Evolutionary conservation across 1,139 yeast genomes (phyloP).

Genomic region (Diutina scorzettiae): DNA sequence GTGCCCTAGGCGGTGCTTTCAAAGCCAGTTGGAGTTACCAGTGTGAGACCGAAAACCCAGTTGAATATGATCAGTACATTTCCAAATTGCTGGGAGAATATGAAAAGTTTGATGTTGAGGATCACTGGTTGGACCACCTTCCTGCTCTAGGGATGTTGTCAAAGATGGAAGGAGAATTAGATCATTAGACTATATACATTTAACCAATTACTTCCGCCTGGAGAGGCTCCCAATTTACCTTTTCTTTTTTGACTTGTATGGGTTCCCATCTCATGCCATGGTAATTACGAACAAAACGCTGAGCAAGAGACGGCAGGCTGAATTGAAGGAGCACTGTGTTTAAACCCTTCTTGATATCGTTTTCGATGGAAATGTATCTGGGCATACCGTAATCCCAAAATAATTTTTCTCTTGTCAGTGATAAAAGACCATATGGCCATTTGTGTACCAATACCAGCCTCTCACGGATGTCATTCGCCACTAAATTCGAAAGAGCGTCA

Average conservation of each 20-base stretch:
- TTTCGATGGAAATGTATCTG: slow-evolving; percentile 11
- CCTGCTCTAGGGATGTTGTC: slow-evolving; percentile 41
- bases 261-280: slow-evolving; percentile 38
- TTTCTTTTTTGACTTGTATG: slow-evolving; percentile 16
- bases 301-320: slow-evolving; percentile 35
- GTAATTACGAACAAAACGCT: slow-evolving; percentile 39
- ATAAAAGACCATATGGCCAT: slow-evolving; percentile 29
- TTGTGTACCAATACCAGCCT: slow-evolving; percentile 25
- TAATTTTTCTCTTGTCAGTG: slow-evolving; percentile 18
- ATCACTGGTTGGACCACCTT: slow-evolving; percentile 37
- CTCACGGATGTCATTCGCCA: slow-evolving; percentile 11
- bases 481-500: slow-evolving; percentile 9
- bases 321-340: slow-evolving; percentile 33
- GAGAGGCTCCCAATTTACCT: slow-evolving; percentile 18
- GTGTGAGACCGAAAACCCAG: slow-evolving; percentile 26
- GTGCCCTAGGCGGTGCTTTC: slow-evolving; percentile 92
- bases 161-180: slow-evolving; percentile 28
- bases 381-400: slow-evolving; percentile 32
- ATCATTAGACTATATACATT: slow-evolving; percentile 8
- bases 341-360: slow-evolving; percentile 18
- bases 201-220: neutral
- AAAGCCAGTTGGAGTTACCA: slow-evolving; percentile 65
- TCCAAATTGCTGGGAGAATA: slow-evolving; percentile 8
- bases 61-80: slow-evolving; percentile 33
- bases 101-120: slow-evolving; percentile 24